Percentiles rank a stretch among this genome's conserved stretches.
phyloP scores from a whole-genome alignment of 306 rosid species.

The cucumber (Cucumis sativus) region DNA sequence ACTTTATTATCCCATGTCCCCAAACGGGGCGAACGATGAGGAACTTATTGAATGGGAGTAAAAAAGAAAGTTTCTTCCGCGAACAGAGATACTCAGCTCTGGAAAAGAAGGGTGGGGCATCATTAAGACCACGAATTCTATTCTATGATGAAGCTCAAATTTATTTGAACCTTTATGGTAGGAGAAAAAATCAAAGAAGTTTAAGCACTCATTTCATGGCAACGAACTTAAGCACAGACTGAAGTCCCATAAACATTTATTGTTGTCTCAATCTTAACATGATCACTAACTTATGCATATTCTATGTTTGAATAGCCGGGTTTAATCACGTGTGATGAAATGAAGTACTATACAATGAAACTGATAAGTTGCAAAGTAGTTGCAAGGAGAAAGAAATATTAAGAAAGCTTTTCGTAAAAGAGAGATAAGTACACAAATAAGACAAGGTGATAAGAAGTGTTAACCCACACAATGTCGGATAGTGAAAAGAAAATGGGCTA shows the following conservation, averaged over 20 bases:
- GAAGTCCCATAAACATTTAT: background rate
- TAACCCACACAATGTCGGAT: background rate
- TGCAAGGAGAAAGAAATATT: background rate
- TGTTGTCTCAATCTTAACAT: background rate
- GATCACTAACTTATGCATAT: background rate
- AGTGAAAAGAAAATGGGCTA: background rate
- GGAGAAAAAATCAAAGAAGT: background rate
- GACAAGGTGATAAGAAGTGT: background rate
- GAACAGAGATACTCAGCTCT: background rate
- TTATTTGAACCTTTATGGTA: background rate
- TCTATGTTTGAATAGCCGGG: background rate
- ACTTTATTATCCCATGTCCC: too few species aligned
- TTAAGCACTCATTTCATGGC: background rate
- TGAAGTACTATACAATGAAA: background rate
- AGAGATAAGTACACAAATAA: background rate
- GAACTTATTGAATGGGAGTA: background rate
- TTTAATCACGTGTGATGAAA: background rate
- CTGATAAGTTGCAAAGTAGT: background rate
- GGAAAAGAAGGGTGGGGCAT: background rate
- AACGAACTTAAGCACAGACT: background rate
- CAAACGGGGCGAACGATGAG: too few species aligned
- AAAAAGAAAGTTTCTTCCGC: background rate
- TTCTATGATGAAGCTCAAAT: background rate
- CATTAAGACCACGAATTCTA: background rate
- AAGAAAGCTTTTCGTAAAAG: background rate